Evolutionary conservation across 2,329 filamentous ascomycete species (phyloP).

Genomic region (Aspergillus bombycis): DNA sequence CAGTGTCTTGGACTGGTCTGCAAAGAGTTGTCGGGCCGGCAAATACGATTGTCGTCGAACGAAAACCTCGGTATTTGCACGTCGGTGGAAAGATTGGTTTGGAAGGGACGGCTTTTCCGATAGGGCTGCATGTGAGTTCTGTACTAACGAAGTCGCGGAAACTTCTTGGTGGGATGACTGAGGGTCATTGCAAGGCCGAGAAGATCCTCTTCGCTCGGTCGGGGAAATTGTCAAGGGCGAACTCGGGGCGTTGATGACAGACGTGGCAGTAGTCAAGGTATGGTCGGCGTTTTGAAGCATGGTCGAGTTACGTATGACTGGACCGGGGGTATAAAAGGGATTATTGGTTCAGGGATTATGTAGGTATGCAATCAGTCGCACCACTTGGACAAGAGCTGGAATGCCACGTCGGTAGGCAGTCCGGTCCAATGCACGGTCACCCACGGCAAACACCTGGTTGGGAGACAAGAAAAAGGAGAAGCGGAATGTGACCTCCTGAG

Average conservation of each 20-base stretch:
- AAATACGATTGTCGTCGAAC: constrained; percentile 30
- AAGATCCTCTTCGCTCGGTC: constrained; percentile 13
- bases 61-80: constrained; percentile 38
- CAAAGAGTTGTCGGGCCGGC: constrained; percentile 25
- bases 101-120: constrained; percentile 21
- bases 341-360: constrained; percentile 23
- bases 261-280: constrained; percentile 22
- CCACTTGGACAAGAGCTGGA: constrained; percentile 29
- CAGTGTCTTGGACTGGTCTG: constrained; percentile 27
- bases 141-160: constrained; percentile 20
- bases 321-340: constrained; percentile 18
- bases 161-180: constrained; percentile 16
- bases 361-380: constrained; percentile 22
- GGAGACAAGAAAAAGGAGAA: constrained; percentile 22
- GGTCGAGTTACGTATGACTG: constrained; percentile 21
- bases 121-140: constrained; percentile 18
- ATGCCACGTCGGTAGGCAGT: constrained; percentile 36
- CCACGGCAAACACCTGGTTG: constrained; percentile 16
- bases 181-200: constrained; percentile 21
- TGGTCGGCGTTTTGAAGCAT: constrained; percentile 24
- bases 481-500: constrained; percentile 9
- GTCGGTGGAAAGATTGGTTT: constrained; percentile 33
- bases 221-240: constrained; percentile 17
- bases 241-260: constrained; percentile 17
- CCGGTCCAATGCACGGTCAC: constrained; percentile 24